A percentile compares a stretch with the other conserved stretches of the same genome.
Conservation (phyloP, 2,329 filamentous ascomycete species). For the Aquanectria penicillioides region DNA sequence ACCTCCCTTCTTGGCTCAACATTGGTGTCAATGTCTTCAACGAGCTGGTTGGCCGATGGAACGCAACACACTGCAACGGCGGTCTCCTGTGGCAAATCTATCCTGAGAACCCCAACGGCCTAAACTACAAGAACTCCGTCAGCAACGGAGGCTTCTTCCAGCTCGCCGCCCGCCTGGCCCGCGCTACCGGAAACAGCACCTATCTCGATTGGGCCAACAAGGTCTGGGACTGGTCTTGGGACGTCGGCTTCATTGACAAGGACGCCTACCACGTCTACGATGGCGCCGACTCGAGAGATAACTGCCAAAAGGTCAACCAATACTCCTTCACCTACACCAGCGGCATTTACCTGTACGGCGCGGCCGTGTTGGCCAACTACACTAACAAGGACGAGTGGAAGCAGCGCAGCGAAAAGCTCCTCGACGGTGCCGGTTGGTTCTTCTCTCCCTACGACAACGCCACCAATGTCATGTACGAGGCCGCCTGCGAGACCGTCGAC, state of each 20-base stretch:
- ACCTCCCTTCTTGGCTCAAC: constrained; percentile 71
- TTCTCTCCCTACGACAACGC: constrained; percentile 63
- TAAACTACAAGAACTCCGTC: constrained; percentile 85
- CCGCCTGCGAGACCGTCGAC: constrained; percentile 68
- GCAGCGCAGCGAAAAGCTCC: constrained; percentile 60
- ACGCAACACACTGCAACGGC: constrained; percentile 72
- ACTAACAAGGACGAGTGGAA: constrained; percentile 65
- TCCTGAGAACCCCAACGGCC: constrained; percentile 75
- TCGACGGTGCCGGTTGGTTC: constrained; percentile 63
- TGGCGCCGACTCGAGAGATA: constrained; percentile 63
- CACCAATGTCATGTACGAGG: constrained; percentile 72
- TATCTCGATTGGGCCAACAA: constrained; percentile 74
- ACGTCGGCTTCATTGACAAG: constrained; percentile 65
- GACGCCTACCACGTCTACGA: constrained; percentile 67
- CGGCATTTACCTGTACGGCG: constrained; percentile 73
- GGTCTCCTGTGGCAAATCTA: constrained; percentile 88
- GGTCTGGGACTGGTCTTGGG: constrained; percentile 72
- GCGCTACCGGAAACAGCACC: constrained; percentile 73
- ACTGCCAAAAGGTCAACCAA: constrained; percentile 64
- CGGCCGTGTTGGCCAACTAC: constrained; percentile 71
- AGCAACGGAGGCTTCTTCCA: constrained; percentile 88
- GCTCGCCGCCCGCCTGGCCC: constrained; percentile 78
- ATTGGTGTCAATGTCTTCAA: constrained; percentile 79
- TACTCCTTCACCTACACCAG: constrained; percentile 73
- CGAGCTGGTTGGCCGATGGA: constrained; percentile 75